Evolutionary conservation across 805 yeast species (phyloP).

Genomic region (Barnettozyma sucrosica): DNA sequence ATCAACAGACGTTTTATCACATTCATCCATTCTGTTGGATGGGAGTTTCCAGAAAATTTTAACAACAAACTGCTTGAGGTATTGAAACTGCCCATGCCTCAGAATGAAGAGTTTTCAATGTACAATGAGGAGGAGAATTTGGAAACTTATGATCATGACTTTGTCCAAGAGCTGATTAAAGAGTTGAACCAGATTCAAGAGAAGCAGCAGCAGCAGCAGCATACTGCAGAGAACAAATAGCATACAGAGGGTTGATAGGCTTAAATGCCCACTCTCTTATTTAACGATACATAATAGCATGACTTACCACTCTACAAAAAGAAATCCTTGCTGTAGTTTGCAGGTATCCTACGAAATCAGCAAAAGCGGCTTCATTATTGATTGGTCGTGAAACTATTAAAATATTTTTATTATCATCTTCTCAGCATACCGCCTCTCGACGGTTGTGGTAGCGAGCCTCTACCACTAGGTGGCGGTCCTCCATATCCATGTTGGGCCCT

Average conservation of each 20-base stretch:
- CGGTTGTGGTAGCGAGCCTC: constrained; percentile 17
- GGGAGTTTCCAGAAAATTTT: constrained; percentile 15
- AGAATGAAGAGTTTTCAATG: background rate
- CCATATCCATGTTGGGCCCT: constrained; percentile 2
- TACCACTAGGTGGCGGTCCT: background rate
- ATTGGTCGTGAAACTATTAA: background rate
- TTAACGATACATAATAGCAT: background rate
- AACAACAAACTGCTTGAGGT: constrained; percentile 8
- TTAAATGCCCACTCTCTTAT: background rate
- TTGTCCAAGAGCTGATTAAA: constrained; percentile 6
- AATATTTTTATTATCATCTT: constrained; percentile 10
- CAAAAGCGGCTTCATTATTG: background rate
- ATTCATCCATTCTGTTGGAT: constrained; percentile 6
- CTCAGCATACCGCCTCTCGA: constrained; percentile 23
- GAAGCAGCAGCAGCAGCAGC: background rate
- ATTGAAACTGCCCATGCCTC: background rate
- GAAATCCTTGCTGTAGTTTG: background rate
- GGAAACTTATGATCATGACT: constrained; percentile 11
- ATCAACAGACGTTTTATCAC: constrained; percentile 10
- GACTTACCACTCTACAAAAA: background rate
- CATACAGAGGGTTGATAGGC: background rate
- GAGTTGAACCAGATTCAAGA: constrained; percentile 7
- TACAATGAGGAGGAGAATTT: constrained; percentile 5
- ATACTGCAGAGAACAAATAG: background rate
- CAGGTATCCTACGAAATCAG: no score